Evolutionary conservation across 331 rosid species (phyloP), one percentile per base, ranked within the genome.

Genomic region (Prunus yedoensis): DNA sequence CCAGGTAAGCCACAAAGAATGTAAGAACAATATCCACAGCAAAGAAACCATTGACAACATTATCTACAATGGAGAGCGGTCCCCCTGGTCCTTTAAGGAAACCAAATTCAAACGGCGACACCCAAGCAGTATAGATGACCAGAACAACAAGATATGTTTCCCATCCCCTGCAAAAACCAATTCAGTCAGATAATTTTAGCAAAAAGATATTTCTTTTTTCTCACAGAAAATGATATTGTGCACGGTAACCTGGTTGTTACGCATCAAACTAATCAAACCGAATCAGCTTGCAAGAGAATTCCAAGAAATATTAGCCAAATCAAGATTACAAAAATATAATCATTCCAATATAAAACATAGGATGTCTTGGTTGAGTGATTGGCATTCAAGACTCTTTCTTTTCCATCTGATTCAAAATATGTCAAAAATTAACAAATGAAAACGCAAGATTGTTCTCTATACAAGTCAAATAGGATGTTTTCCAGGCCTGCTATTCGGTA

Each of bases 101-200:
- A 28, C 99, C 99, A 18, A 95, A 92, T 77, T 95, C 99, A 50
- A 95, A 95, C 1, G 99, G 99, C 2, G 98, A 95, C 2, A 87
- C 99, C 99, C 99, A 95, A 4, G 99, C 98, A 13, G 99, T 95
- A 66, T 95, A 95, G 70, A 89, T 65, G 9, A 95, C 99, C 51
- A 95, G 85, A 79, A 82, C 74, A 50, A 95, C 82, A 8, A 95
- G 91, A 66, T 85, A 92, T 52, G 97, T 88, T 70, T 95, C 88
- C 99, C 99, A 95, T 75, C 74, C 15, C 86, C 99, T 95, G 88
- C 77, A 79, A 79, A 74, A 83, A 15, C 62, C 75, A 71, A 69
- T 27, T 56, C 27, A 65, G 35, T 32, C 74, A 86, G 77, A 56
- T 38, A 70, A 61, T 28, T 20, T 78, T 60, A 61, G 49, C 43